Evolutionary conservation across 345 rosid species (phyloP).

Genomic region (Camelina laxa): DNA sequence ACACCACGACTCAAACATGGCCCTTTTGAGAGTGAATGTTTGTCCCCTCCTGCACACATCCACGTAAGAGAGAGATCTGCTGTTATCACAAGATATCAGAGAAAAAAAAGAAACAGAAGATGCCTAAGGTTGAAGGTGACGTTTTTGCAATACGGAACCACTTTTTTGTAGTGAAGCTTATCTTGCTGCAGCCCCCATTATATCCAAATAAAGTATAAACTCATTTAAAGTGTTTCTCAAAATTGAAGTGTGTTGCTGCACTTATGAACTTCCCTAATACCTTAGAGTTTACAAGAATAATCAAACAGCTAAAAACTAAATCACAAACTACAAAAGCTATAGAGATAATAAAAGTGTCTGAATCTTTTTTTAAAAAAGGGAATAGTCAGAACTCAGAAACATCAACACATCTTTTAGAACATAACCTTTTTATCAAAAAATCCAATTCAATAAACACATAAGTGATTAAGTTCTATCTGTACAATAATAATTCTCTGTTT

Average conservation of each 20-base stretch:
- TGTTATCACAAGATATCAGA: background rate
- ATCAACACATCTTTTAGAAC: background rate
- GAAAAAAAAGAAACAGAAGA: background rate
- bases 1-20: constrained; percentile 55
- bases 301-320: constrained; percentile 17
- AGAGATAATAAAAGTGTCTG: constrained; percentile 2
- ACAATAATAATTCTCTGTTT: background rate
- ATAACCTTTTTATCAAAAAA: background rate
- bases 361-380: background rate
- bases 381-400: background rate
- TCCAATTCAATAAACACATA: background rate
- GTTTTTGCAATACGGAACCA: background rate
- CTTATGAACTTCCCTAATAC: background rate
- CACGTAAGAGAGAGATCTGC: background rate
- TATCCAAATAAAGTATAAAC: background rate
- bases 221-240: background rate
- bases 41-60: constrained; percentile 65
- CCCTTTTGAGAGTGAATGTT: constrained; percentile 52
- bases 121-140: background rate
- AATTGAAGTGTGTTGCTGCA: background rate
- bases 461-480: background rate
- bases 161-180: background rate
- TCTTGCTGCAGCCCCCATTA: no score
- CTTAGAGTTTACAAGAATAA: background rate
- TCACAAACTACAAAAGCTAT: constrained; percentile 17